Evolutionary conservation across 805 yeast genomes (phyloP).

Genomic region (Kazachstania viticola): DNA sequence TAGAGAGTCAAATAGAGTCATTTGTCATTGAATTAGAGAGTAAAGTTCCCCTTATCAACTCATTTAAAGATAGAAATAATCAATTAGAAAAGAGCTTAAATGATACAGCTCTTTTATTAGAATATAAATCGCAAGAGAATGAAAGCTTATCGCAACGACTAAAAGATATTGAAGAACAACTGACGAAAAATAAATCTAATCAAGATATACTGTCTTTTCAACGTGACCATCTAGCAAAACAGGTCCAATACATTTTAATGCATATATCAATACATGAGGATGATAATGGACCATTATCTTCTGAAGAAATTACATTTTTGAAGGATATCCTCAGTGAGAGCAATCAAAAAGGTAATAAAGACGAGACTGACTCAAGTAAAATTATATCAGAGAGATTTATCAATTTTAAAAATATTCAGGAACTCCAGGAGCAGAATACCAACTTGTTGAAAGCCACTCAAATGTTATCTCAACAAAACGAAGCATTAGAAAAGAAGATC

Average conservation of each 20-base stretch:
- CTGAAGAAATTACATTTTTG: constrained; percentile 50
- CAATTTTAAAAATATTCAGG: constrained; percentile 52
- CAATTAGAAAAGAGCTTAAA: constrained; percentile 42
- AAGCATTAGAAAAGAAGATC: constrained; percentile 55
- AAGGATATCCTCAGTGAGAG: constrained; percentile 33
- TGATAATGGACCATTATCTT: constrained; percentile 46
- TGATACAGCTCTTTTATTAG: constrained; percentile 43
- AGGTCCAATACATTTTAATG: constrained; percentile 59
- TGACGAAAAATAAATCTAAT: constrained; percentile 24
- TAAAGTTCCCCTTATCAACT: constrained; percentile 62
- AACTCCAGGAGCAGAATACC: constrained; percentile 62
- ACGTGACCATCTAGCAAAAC: constrained; percentile 63
- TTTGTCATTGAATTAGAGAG: constrained; percentile 66
- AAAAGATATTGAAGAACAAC: constrained; percentile 5
- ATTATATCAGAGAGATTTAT: constrained; percentile 64
- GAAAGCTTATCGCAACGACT: constrained; percentile 25
- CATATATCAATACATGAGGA: constrained; percentile 48
- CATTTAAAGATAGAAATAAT: constrained; percentile 46
- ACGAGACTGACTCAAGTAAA: constrained; percentile 47
- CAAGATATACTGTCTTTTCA: constrained; percentile 37
- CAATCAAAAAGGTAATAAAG: no score
- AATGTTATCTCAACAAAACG: constrained; percentile 38
- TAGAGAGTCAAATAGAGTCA: constrained; percentile 56
- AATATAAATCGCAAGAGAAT: constrained; percentile 42
- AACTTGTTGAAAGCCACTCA: constrained; percentile 50